phyloP scores from a whole-genome alignment of 2,329 filamentous ascomycete species.

The Graphiopsis chlorocephala region DNA sequence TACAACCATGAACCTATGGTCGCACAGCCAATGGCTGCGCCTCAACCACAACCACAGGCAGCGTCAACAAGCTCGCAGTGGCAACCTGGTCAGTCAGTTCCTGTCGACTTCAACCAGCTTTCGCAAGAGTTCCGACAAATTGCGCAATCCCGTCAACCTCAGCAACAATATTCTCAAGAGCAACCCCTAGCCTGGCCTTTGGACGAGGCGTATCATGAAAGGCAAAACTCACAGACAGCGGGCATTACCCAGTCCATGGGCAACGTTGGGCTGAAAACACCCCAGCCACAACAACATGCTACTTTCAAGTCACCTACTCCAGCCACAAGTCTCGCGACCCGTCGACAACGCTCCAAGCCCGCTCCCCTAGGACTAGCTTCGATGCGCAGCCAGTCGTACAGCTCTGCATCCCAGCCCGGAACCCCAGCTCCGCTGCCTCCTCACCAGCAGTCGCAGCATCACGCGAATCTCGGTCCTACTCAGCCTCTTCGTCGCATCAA shows the following conservation, averaged over 20 bases:
- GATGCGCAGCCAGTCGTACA: constrained; percentile 41
- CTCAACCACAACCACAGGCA: constrained; percentile 3
- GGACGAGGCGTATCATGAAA: constrained; percentile 30
- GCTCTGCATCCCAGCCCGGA: constrained; percentile 38
- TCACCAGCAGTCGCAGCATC: constrained; percentile 56
- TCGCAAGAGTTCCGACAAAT: constrained; percentile 35
- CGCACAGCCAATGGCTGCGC: constrained; percentile 16
- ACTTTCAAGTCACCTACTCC: constrained; percentile 38
- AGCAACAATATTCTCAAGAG: constrained; percentile 25
- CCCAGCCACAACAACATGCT: constrained; percentile 28
- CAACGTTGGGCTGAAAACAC: constrained; percentile 34
- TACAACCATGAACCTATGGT: not conserved
- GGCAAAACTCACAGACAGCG: constrained; percentile 32
- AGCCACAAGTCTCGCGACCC: constrained; percentile 39
- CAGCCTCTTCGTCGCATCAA: constrained; percentile 53
- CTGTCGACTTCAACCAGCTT: constrained; percentile 34
- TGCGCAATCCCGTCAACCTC: constrained; percentile 21
- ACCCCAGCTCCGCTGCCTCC: constrained; percentile 33
- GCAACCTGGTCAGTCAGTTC: constrained; percentile 37
- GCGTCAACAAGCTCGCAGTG: constrained; percentile 27
- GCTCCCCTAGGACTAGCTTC: constrained; percentile 43
- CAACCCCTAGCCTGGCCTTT: constrained; percentile 33
- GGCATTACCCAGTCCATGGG: constrained; percentile 37
- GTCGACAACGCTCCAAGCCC: constrained; percentile 39
- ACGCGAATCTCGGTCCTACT: constrained; percentile 49